Conservation (phyloP, 2,329 filamentous ascomycete species). For the Metarhizium anisopliae region DNA sequence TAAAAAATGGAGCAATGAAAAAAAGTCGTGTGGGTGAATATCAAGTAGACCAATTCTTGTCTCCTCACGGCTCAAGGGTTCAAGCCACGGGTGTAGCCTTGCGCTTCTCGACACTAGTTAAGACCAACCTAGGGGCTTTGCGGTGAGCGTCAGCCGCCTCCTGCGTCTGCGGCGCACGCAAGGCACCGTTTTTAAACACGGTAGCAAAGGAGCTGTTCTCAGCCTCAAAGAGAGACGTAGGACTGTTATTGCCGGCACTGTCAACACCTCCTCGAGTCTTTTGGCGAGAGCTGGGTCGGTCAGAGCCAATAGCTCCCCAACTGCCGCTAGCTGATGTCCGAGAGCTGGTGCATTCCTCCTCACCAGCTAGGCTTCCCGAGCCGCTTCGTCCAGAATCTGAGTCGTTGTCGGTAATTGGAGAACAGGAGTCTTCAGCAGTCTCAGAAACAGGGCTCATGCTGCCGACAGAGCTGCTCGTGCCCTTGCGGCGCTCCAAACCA, state of each 20-base stretch:
- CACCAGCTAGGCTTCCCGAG: conserved; percentile 73
- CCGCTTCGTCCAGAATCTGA: conserved; percentile 63
- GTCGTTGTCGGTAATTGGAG: conserved; percentile 63
- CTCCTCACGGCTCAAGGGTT: conserved; percentile 5
- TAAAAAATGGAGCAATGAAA: conserved; percentile 16
- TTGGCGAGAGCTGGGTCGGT: conserved; percentile 65
- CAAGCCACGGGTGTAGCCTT: conserved; percentile 37
- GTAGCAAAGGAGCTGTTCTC: conserved; percentile 55
- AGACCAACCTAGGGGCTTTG: conserved; percentile 77
- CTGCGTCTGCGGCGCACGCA: conserved; percentile 41
- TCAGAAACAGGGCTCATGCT: conserved; percentile 89
- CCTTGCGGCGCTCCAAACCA: conserved; percentile 75
- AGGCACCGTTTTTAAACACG: conserved; percentile 52
- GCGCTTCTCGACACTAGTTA: conserved; percentile 85
- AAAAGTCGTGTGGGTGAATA: conserved; percentile 12
- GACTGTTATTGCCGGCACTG: conserved; percentile 49
- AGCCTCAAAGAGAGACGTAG: conserved; percentile 35
- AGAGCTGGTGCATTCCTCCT: conserved; percentile 60
- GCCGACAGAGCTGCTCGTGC: conserved; percentile 60
- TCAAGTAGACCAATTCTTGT: not conserved
- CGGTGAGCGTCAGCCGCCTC: conserved; percentile 55
- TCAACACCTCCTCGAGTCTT: conserved; percentile 55
- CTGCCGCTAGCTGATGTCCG: conserved; percentile 65
- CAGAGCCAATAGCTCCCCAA: conserved; percentile 76
- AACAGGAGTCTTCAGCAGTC: conserved; percentile 56